These are phyloP conservation scores for Polytrichum formosum DNA, from an alignment of 225 moss, liverwort and hornwort genomes.

Conservation along the genomic window DNA sequence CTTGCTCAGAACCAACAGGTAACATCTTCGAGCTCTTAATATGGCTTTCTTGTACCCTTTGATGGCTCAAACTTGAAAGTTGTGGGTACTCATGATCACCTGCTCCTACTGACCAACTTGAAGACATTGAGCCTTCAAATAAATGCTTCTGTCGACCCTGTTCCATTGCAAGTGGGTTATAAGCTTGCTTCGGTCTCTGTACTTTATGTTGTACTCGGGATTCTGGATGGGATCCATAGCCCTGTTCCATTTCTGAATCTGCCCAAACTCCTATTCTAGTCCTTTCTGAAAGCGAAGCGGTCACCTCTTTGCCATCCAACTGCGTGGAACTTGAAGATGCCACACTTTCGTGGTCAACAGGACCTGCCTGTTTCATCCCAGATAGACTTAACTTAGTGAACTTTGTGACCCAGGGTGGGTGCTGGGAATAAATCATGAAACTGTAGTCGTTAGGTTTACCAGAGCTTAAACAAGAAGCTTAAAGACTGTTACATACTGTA, in stretches of 20 bases:
- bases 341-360: conserved; percentile 15
- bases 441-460: too few relatives aligned
- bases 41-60: conserved; percentile 23
- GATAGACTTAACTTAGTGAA: conserved; percentile 15
- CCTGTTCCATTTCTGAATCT: conserved; percentile 29
- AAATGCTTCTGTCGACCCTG: conserved; percentile 46
- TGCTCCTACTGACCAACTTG: conserved; percentile 32
- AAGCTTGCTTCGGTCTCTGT: conserved; percentile 40
- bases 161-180: conserved; percentile 54
- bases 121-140: conserved; percentile 33
- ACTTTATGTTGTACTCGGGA: conserved; percentile 16
- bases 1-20: conserved; percentile 22
- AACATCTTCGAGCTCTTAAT: conserved; percentile 17
- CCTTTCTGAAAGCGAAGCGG: conserved; percentile 20
- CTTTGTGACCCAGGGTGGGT: too few relatives aligned
- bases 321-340: conserved; percentile 18
- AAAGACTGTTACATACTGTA: too few relatives aligned
- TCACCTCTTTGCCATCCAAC: conserved; percentile 29
- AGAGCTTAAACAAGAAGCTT: too few relatives aligned
- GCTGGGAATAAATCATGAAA: too few relatives aligned
- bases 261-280: conserved; percentile 20
- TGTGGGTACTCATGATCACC: conserved; percentile 34
- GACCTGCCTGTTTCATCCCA: conserved; percentile 33
- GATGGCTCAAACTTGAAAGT: conserved; percentile 20
- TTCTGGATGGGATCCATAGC: conserved; percentile 21